Evolutionary conservation across 202 grass and related monocot genomes (phyloP).

Genomic region (Zoysia matrella): DNA sequence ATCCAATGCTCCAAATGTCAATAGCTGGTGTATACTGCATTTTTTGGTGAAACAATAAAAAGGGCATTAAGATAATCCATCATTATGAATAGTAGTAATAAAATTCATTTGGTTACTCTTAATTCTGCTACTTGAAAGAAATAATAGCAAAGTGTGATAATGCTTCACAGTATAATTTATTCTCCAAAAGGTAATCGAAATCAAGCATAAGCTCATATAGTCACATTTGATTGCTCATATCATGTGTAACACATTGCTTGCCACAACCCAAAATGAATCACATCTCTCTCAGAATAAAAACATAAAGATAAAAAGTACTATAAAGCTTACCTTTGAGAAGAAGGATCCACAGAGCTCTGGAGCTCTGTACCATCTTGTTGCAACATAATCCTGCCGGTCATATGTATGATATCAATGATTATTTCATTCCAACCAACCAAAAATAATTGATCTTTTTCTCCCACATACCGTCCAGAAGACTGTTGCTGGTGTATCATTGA

Average conservation of each 20-base stretch:
- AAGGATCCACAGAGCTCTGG: slow-evolving; percentile 67
- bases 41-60: slow-evolving; percentile 33
- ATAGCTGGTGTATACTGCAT: slow-evolving; percentile 99
- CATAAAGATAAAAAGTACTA: slow-evolving; percentile 20
- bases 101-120: not conserved
- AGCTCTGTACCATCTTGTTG: slow-evolving; percentile 85
- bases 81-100: slow-evolving; percentile 9
- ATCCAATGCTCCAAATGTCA: slow-evolving; percentile 99
- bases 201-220: not conserved
- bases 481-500: slow-evolving; percentile 85
- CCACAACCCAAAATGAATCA: not conserved
- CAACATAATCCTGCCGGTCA: slow-evolving; percentile 94
- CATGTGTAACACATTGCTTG: not conserved
- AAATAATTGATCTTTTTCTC: not conserved
- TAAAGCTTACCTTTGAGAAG: slow-evolving; percentile 77
- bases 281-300: slow-evolving; percentile 27
- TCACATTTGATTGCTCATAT: not conserved
- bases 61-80: slow-evolving; percentile 7
- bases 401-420: slow-evolving; percentile 19
- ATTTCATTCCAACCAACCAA: slow-evolving; percentile 18
- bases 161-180: not conserved
- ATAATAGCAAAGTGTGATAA: not conserved
- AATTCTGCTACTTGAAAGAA: slow-evolving; percentile 5
- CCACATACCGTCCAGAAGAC: slow-evolving; percentile 97
- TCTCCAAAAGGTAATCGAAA: not conserved